These are phyloP conservation scores for Truncatella angustata DNA, from an alignment of 2,329 filamentous ascomycete genomes.

Conservation along the genomic window DNA sequence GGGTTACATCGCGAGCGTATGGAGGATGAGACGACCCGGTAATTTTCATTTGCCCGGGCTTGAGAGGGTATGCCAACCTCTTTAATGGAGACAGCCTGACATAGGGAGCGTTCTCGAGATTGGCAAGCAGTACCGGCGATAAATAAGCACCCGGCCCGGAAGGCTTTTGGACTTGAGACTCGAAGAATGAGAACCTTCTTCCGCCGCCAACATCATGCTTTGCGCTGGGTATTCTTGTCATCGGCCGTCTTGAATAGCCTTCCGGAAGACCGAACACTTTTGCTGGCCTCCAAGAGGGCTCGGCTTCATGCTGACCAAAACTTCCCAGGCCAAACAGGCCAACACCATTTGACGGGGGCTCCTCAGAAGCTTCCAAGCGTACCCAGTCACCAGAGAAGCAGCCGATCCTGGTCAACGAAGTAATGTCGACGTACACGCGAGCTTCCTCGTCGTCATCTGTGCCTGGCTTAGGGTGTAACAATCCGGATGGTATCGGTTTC, in stretches of 20 bases:
- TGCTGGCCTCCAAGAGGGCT: constrained; percentile 73
- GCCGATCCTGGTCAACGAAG: constrained; percentile 80
- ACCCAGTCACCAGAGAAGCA: constrained; percentile 99
- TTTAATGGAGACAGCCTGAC: constrained; percentile 74
- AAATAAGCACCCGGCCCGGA: constrained; percentile 65
- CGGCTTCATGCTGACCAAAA: constrained; percentile 63
- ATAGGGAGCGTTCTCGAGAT: constrained; percentile 76
- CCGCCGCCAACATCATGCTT: constrained; percentile 45
- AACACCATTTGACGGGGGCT: constrained; percentile 66
- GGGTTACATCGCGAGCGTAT: constrained; percentile 72
- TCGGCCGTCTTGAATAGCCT: constrained; percentile 59
- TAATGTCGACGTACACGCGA: constrained; percentile 86
- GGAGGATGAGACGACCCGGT: constrained; percentile 55
- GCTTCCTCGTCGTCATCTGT: constrained; percentile 82
- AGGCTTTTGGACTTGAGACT: constrained; percentile 64
- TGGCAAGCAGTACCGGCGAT: constrained; percentile 83
- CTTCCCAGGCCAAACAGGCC: constrained; percentile 67
- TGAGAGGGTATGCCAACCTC: constrained; percentile 46
- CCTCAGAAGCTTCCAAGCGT: constrained; percentile 72
- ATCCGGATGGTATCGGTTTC: constrained; percentile 67
- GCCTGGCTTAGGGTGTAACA: constrained; percentile 80
- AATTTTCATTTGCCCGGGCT: constrained; percentile 54
- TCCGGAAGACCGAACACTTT: constrained; percentile 89
- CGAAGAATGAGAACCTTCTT: constrained; percentile 60
- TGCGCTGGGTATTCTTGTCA: constrained; percentile 59